phyloP scores from a whole-genome alignment of 2,329 filamentous ascomycete genomes.

The Fusarium aywerte region DNA sequence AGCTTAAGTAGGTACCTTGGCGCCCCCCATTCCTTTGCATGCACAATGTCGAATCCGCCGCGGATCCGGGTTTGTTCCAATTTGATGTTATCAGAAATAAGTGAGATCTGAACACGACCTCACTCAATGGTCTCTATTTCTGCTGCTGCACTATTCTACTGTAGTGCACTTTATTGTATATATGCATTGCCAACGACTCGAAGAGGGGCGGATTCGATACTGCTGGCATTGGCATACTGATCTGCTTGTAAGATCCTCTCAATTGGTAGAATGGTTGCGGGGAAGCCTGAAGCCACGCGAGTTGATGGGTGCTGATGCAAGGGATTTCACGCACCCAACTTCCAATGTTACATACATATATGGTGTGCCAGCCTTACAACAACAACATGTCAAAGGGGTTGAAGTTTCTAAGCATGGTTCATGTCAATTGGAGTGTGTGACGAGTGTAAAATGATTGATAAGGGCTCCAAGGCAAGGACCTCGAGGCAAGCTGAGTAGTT shows the following conservation, averaged over 20 bases:
- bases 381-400: background rate
- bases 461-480: background rate
- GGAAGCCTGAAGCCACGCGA: conserved; percentile 32
- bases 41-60: conserved; percentile 35
- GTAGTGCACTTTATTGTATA: background rate
- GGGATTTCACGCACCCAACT: conserved; percentile 11
- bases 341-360: conserved; percentile 4
- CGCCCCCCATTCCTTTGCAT: conserved; percentile 33
- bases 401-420: background rate
- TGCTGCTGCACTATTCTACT: background rate
- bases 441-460: background rate
- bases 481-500: background rate
- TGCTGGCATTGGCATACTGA: background rate
- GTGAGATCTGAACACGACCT: conserved; percentile 23
- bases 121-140: background rate
- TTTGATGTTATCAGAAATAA: conserved; percentile 30
- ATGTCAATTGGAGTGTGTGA: conserved; percentile 24
- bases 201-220: conserved; percentile 1
- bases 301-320: conserved; percentile 18
- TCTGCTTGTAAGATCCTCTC: background rate
- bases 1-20: conserved; percentile 26
- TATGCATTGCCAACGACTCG: conserved; percentile 6
- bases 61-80: conserved; percentile 36
- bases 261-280: conserved; percentile 10
- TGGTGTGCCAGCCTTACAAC: background rate